Evolutionary conservation across 2,329 filamentous ascomycete species (phyloP).

Genomic region (Simplicillium aogashimaense): DNA sequence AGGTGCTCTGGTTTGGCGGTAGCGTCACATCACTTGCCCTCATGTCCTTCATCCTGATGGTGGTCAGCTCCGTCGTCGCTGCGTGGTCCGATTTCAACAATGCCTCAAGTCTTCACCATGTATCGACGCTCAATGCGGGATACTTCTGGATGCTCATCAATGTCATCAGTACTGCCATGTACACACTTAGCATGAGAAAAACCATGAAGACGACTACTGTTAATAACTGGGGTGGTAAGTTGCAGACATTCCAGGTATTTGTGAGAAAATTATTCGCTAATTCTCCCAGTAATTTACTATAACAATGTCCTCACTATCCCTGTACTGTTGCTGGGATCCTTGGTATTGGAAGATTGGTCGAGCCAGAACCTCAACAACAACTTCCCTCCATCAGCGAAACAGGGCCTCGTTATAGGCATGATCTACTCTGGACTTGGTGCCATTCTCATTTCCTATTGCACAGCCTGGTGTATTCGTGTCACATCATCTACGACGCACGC

Average conservation of each 20-base stretch:
- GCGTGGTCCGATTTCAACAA: constrained; percentile 93
- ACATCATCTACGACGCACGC: constrained; percentile 94
- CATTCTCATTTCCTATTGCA: constrained; percentile 93
- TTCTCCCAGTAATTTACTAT: constrained; percentile 77
- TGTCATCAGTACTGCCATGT: constrained; percentile 79
- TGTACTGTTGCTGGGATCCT: constrained; percentile 66
- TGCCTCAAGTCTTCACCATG: constrained; percentile 55
- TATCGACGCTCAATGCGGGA: constrained; percentile 79
- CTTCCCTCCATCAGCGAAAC: constrained; percentile 71
- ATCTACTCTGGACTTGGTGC: constrained; percentile 78
- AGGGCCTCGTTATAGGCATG: constrained; percentile 66
- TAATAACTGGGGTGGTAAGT: constrained; percentile 93
- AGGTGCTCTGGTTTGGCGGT: constrained; percentile 91
- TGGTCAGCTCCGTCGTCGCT: constrained; percentile 78
- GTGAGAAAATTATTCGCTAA: constrained; percentile 13
- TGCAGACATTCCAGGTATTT: neutral
- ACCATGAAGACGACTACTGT: constrained; percentile 97
- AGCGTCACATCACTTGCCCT: constrained; percentile 74
- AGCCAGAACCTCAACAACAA: constrained; percentile 66
- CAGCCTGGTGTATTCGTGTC: constrained; percentile 88
- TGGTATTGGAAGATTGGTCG: constrained; percentile 82
- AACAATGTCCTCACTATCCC: constrained; percentile 92
- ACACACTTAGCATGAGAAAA: constrained; percentile 83
- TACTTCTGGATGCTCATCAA: constrained; percentile 94
- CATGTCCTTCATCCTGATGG: constrained; percentile 87